Conservation (phyloP, 106 monocot species). For the Dendrobium catenatum region DNA sequence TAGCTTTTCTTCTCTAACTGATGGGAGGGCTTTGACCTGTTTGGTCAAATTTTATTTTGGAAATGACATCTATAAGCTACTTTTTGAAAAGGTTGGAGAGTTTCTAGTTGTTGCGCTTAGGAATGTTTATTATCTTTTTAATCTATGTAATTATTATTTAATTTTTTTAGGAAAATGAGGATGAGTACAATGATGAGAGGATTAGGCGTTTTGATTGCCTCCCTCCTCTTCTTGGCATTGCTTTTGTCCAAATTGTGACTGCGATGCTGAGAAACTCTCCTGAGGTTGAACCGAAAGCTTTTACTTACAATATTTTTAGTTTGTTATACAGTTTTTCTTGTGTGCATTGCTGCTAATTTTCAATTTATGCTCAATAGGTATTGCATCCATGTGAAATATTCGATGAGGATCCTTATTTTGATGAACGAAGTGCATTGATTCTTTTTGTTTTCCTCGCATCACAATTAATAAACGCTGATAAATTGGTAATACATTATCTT, state of each 20-base stretch:
- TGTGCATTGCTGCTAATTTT: slow-evolving; percentile 3
- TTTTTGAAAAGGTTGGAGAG: background rate
- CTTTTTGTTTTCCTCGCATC: slow-evolving; percentile 43
- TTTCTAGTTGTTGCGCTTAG: background rate
- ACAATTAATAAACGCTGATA: slow-evolving; percentile 17
- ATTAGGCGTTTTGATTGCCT: background rate
- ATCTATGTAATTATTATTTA: background rate
- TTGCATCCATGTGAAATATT: slow-evolving; percentile 29
- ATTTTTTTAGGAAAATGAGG: slow-evolving; percentile 12
- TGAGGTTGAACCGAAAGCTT: slow-evolving; percentile 25
- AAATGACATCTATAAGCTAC: slow-evolving; percentile 6
- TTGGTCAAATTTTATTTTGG: slow-evolving; percentile 37
- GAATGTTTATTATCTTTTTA: background rate
- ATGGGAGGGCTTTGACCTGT: slow-evolving; percentile 33
- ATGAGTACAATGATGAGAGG: slow-evolving; percentile 3
- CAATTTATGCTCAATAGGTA: slow-evolving; percentile 14
- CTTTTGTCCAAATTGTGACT: slow-evolving; percentile 14
- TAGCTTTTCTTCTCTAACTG: slow-evolving; percentile 31
- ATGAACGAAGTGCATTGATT: slow-evolving; percentile 39
- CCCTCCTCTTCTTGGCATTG: slow-evolving; percentile 9
- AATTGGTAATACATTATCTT: slow-evolving; percentile 22
- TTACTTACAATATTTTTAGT: background rate
- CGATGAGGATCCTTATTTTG: slow-evolving; percentile 24
- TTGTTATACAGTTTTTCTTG: background rate
- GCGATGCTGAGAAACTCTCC: slow-evolving; percentile 20